Evolutionary conservation across 768 basidiomycete genomes (phyloP), one percentile per base, ranked within the genome.

Genomic region (Boletus rubescentipes): DNA sequence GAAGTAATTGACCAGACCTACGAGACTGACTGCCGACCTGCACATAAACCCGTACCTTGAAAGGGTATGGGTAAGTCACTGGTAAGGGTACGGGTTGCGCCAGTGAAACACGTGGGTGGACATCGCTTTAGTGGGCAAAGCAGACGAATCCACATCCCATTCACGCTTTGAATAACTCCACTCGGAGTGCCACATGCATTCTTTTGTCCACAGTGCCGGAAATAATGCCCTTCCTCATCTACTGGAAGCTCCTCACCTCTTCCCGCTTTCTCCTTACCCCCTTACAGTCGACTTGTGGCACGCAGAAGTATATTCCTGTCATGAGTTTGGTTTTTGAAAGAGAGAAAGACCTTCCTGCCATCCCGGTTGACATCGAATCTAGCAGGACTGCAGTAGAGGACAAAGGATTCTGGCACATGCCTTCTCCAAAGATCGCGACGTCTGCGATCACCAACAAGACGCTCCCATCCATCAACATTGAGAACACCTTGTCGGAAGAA

Each of bases 271-370:
- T 46, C 15, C 30, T n/a, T n/a, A n/a, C 30, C 46, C 49, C 30
- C n/a, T n/a, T n/a, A 36, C 14, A 32, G 37, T 39, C 7, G 15
- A 21, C 11, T 37, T 16, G n/a, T 16, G 46, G 20, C 43, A 42
- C 30, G n/a, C 30, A 34, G n/a, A 39, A 40, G 15, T 12, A 16
- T 35, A 54, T 16, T 21, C 30, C 43, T 39, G 12, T 40, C 20
- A 69, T 67, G 59, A 9, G 50, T 50, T 44, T 34, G 11, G 2
- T 31, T 5, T 39, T 5, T 3, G 21, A 52, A 35, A 55, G 39
- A 44, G 56, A 68, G 11, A 67, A 71, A 30, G 46, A 38, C 2
- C 60, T 70, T 9, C 70, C 67, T 1, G 29, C 15, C 6, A 55
- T 70, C 29, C 61, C 66, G n/a, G 16, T 44, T 9, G 54, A 58